phyloP scores from a whole-genome alignment of 2,329 filamentous ascomycete genomes.

The Hypoxylon sp. region DNA sequence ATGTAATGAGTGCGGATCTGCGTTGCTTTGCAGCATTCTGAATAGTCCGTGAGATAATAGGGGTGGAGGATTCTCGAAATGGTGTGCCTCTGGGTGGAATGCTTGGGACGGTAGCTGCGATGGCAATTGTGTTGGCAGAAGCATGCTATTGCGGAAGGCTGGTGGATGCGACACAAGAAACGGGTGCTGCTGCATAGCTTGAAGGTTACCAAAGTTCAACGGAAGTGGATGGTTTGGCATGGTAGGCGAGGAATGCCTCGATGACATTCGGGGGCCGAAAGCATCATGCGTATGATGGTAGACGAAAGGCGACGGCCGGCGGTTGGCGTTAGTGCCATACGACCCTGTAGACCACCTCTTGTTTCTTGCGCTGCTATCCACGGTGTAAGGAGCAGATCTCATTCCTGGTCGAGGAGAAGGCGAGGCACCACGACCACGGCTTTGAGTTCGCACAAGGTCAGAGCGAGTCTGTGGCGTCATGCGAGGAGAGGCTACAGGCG shows the following conservation, averaged over 20 bases:
- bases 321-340: constrained; percentile 66
- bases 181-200: constrained; percentile 67
- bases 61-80: constrained; percentile 71
- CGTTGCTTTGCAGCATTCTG: constrained; percentile 80
- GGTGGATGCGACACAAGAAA: constrained; percentile 67
- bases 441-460: constrained; percentile 73
- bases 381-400: constrained; percentile 77
- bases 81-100: constrained; percentile 64
- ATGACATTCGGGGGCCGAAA: constrained; percentile 70
- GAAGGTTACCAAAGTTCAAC: constrained; percentile 67
- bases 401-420: constrained; percentile 77
- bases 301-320: constrained; percentile 71
- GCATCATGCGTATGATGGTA: constrained; percentile 73
- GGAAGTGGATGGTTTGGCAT: constrained; percentile 63
- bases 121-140: constrained; percentile 63
- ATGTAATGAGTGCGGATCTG: constrained; percentile 74
- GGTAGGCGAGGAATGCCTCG: constrained; percentile 65
- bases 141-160: constrained; percentile 70
- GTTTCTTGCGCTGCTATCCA: constrained; percentile 73
- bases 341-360: constrained; percentile 86
- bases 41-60: constrained; percentile 80
- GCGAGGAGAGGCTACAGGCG: constrained; percentile 78
- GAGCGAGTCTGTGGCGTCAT: constrained; percentile 72
- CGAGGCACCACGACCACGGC: constrained; percentile 75
- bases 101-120: constrained; percentile 65